Evolutionary conservation across 768 basidiomycete species (phyloP).

Genomic region (Mycena sanguinolenta): DNA sequence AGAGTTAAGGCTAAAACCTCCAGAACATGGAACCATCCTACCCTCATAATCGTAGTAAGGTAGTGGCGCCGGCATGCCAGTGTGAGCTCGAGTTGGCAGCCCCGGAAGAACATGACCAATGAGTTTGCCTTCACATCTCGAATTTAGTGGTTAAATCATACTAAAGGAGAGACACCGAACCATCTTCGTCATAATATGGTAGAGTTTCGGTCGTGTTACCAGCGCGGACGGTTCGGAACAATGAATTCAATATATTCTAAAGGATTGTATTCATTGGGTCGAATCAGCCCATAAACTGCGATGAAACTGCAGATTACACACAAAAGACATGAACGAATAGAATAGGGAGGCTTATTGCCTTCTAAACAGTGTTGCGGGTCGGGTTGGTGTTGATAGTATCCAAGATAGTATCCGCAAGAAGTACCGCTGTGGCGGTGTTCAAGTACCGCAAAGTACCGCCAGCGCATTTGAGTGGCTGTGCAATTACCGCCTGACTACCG

Average conservation of each 20-base stretch:
- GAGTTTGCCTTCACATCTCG: background rate
- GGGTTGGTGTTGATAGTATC: background rate
- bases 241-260: no score
- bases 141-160: background rate
- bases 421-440: background rate
- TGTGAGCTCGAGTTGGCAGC: background rate
- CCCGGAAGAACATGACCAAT: background rate
- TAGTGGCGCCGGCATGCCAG: no score
- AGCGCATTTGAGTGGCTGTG: background rate
- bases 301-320: no score
- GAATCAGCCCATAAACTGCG: no score
- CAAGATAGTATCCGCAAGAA: no score
- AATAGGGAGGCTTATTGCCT: no score
- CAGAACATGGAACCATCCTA: background rate
- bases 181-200: no score
- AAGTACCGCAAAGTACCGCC: background rate
- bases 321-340: background rate
- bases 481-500: background rate
- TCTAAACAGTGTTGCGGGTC: no score
- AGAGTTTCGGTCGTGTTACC: no score
- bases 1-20: background rate
- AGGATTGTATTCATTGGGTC: no score
- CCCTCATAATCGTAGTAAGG: background rate
- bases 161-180: background rate
- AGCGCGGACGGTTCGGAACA: no score